Evolutionary conservation across 1,139 yeast genomes (phyloP).

Genomic region (Lodderomyces beijingensis): DNA sequence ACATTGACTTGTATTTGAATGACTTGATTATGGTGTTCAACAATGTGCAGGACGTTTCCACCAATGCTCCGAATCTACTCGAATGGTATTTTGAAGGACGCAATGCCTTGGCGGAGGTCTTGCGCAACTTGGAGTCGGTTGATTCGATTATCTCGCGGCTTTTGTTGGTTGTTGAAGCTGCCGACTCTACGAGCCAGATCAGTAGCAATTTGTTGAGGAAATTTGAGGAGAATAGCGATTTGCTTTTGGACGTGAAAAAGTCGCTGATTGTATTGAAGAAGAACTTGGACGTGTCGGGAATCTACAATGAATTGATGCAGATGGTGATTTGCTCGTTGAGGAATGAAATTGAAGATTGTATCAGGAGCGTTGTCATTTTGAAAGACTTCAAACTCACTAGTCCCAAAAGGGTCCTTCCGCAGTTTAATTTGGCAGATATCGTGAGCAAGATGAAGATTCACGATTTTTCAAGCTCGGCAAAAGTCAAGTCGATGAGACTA

Average conservation of each 20-base stretch:
- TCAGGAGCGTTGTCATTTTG: slow-evolving; percentile 32
- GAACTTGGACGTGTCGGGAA: slow-evolving; percentile 50
- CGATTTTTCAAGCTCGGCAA: slow-evolving; percentile 14
- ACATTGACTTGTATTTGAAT: slow-evolving; percentile 26
- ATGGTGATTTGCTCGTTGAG: slow-evolving; percentile 49
- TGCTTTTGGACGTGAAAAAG: slow-evolving; percentile 38
- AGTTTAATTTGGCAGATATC: slow-evolving; percentile 39
- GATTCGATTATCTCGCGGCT: slow-evolving; percentile 47
- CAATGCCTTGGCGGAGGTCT: slow-evolving; percentile 35
- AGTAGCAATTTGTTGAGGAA: slow-evolving; percentile 15
- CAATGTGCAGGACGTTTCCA: slow-evolving; percentile 12
- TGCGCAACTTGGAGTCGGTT: slow-evolving; percentile 35
- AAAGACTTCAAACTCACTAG: slow-evolving; percentile 39
- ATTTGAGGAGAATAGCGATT: slow-evolving; percentile 36
- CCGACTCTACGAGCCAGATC: slow-evolving; percentile 16
- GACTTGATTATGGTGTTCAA: slow-evolving; percentile 17
- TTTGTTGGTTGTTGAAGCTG: slow-evolving; percentile 22
- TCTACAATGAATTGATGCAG: slow-evolving; percentile 54
- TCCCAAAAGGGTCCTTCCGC: slow-evolving; percentile 38
- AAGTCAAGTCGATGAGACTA: slow-evolving; percentile 18
- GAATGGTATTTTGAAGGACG: slow-evolving; percentile 50
- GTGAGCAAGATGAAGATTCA: slow-evolving; percentile 33
- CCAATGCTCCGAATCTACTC: slow-evolving; percentile 12
- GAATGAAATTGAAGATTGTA: slow-evolving; percentile 47
- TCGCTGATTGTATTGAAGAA: slow-evolving; percentile 33